phyloP scores from a whole-genome alignment of 2,329 filamentous ascomycete species.

The Trichoderma sp. region DNA sequence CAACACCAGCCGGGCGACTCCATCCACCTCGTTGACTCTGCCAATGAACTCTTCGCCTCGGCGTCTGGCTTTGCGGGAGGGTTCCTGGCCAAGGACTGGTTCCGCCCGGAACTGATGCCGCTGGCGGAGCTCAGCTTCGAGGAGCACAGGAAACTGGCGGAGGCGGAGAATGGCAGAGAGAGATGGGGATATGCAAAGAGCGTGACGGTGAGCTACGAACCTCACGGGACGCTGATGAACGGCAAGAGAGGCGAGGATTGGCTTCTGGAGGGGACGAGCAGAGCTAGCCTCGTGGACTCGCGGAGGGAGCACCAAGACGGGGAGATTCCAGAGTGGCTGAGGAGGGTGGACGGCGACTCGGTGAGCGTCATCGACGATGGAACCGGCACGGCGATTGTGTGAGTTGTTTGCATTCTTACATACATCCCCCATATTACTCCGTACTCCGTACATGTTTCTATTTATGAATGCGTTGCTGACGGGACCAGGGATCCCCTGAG shows the following conservation, averaged over 20 bases:
- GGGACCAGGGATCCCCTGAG: constrained; percentile 59
- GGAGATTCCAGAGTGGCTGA: constrained; percentile 32
- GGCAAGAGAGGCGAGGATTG: constrained; percentile 57
- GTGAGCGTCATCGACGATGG: constrained; percentile 61
- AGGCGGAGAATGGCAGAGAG: constrained; percentile 52
- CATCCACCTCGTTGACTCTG: constrained; percentile 48
- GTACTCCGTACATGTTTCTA: neutral
- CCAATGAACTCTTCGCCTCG: constrained; percentile 61
- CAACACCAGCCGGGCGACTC: constrained; percentile 40
- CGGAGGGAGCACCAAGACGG: constrained; percentile 31
- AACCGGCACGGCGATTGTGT: constrained; percentile 63
- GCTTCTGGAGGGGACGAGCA: constrained; percentile 61
- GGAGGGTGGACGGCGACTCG: constrained; percentile 48
- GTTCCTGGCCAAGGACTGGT: constrained; percentile 74
- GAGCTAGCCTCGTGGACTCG: constrained; percentile 49
- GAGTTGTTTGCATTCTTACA: constrained; percentile 33
- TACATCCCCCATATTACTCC: neutral
- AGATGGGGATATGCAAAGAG: constrained; percentile 53
- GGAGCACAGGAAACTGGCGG: constrained; percentile 64
- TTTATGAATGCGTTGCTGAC: neutral
- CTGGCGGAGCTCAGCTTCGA: constrained; percentile 67
- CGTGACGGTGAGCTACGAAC: constrained; percentile 54
- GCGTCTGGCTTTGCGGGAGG: constrained; percentile 73
- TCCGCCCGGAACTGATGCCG: constrained; percentile 51
- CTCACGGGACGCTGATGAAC: constrained; percentile 36